Base-by-base conservation (phyloP, 2,329 filamentous ascomycete genomes). In the Purpureocillium lavendulum region DNA sequence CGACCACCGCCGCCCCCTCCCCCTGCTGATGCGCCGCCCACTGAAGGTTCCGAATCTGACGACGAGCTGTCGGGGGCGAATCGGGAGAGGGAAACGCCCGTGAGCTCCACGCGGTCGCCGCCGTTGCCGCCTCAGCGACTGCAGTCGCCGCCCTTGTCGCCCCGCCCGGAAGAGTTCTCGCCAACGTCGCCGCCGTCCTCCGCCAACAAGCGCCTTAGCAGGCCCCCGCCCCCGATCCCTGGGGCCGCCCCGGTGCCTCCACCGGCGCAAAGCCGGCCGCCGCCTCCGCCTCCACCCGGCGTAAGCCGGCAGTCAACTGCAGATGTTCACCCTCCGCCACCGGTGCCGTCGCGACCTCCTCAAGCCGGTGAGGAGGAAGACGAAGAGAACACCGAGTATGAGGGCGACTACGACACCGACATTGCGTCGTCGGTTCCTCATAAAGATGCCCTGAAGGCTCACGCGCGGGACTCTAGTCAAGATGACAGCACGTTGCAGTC, bases 391-490 rank as follows among this genome's bases (percentile, higher is more conserved):
- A 94, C 87, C 0, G 90, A 96, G 55, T 97, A 97, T 55, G 92
- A 98, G 57, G 92, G 90, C 7, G 92, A 97, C 56, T 97, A 97
- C 57, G 92, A 97, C 52, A 97, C 92, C 7, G 92, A 97, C 57
- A 97, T 97, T 56, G 89, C 84, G 2, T 87, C 89, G n/a, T 83
- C 87, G 9, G 87, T 79, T n/a, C 87, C 85, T 40, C 87, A 95
- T 61, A 96, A 94, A 62, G 90, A 95, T 64, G 89, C 90, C 1
- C 63, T 97, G 45, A 94, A 90, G 59, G 69, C 86, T 8, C 87
- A 94, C 59, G 77, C 74, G 7, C 77, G 83, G 39, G 86, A 90
- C 34, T 77, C 82, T 7, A 94, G 85, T 55, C 57, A 84, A 39
- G 87, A 94, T 45, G 80, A 84, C 41, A 78, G 72, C 30, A 75